phyloP scores from a whole-genome alignment of 192 early-diverging fungal genomes.

The Coemansia sp. region DNA sequence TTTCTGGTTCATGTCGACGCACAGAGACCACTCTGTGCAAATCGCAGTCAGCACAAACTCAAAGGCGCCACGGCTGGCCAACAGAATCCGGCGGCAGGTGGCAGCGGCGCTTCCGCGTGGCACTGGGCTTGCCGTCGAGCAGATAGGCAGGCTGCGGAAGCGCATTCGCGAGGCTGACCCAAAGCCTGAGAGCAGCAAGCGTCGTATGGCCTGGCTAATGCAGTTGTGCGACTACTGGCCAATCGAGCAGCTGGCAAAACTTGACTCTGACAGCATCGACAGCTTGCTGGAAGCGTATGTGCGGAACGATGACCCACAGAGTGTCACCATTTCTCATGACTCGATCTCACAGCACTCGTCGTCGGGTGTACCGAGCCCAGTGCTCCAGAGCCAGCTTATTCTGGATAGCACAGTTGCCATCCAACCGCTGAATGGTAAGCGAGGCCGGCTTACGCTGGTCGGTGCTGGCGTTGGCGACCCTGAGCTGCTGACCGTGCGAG shows the following conservation, averaged over 20 bases:
- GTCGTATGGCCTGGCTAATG: slow-evolving; percentile 82
- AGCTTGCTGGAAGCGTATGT: slow-evolving; percentile 63
- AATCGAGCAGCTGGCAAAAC: slow-evolving; percentile 64
- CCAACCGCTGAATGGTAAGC: not conserved
- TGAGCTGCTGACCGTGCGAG: slow-evolving; percentile 72
- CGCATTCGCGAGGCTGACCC: slow-evolving; percentile 64
- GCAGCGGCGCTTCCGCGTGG: slow-evolving; percentile 57
- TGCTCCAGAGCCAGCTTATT: not conserved
- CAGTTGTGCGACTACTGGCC: slow-evolving; percentile 82
- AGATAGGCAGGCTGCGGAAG: slow-evolving; percentile 63
- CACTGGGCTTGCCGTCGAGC: slow-evolving; percentile 69
- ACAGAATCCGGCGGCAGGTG: slow-evolving; percentile 69
- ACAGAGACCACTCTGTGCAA: slow-evolving; percentile 80
- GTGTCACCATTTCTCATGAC: slow-evolving; percentile 12
- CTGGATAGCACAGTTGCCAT: not conserved
- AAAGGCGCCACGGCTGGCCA: slow-evolving; percentile 84
- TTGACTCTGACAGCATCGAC: slow-evolving; percentile 62
- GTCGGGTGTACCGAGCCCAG: slow-evolving; percentile 32
- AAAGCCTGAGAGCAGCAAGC: slow-evolving; percentile 57
- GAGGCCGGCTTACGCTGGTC: slow-evolving; percentile 64
- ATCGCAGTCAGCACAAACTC: slow-evolving; percentile 88
- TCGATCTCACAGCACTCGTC: slow-evolving; percentile 8
- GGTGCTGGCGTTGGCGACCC: slow-evolving; percentile 85
- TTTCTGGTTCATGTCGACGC: slow-evolving; percentile 89
- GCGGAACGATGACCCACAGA: slow-evolving; percentile 33